phyloP scores from a whole-genome alignment of 2,329 filamentous ascomycete genomes.

The Dothistroma pini region DNA sequence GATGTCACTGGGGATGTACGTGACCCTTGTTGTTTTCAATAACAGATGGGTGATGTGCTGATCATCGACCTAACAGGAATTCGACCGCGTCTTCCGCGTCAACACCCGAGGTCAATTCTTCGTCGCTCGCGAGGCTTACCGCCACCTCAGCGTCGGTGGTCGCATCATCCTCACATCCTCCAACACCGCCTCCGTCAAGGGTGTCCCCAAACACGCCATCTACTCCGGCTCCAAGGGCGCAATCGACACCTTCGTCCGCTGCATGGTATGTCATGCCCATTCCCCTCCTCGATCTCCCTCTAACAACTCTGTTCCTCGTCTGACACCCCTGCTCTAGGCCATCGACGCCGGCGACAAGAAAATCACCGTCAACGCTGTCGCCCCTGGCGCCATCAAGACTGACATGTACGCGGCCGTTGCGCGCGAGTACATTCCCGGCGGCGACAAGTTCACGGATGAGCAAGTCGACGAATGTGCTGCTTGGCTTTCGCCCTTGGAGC shows the following conservation, averaged over 20 bases:
- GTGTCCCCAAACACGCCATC: constrained; percentile 48
- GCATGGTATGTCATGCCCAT: neutral
- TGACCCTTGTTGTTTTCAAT: no score
- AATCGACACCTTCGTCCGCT: constrained; percentile 56
- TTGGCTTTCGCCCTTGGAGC: neutral
- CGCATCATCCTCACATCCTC: constrained; percentile 50
- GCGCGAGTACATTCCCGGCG: constrained; percentile 56
- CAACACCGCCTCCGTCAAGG: constrained; percentile 52
- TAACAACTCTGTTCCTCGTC: constrained; percentile 12
- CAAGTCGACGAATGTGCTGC: constrained; percentile 25
- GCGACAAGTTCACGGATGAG: constrained; percentile 51
- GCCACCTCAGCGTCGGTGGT: constrained; percentile 47
- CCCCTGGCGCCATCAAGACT: constrained; percentile 54
- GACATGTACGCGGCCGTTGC: constrained; percentile 59
- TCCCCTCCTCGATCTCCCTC: neutral
- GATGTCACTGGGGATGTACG: constrained; percentile 45
- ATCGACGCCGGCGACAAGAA: constrained; percentile 40
- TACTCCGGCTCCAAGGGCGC: constrained; percentile 58
- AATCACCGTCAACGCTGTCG: constrained; percentile 52
- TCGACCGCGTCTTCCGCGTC: constrained; percentile 57
- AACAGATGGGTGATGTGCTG: neutral
- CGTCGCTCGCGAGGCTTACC: constrained; percentile 56
- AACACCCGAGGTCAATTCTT: constrained; percentile 63
- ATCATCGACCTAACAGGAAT: constrained; percentile 41
- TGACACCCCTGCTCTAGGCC: no score